A percentile compares a stretch with the other conserved stretches of the same genome.
These are phyloP conservation scores for Teunomyces cretensis DNA, from an alignment of 805 yeast species.

Conservation along the genomic window DNA sequence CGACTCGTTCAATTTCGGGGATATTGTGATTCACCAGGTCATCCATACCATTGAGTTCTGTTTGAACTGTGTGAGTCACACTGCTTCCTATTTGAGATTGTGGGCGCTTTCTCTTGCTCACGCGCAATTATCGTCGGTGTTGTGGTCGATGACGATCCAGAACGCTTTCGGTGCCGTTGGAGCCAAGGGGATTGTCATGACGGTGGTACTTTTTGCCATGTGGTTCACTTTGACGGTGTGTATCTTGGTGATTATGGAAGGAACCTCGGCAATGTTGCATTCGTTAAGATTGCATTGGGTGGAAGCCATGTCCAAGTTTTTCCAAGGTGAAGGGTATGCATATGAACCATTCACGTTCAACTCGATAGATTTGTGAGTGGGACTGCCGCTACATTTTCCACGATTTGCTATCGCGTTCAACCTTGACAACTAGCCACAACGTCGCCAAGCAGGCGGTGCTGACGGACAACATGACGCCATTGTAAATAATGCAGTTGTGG, in stretches of 20 bases:
- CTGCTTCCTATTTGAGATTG: slow-evolving; percentile 92
- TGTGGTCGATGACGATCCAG: slow-evolving; percentile 93
- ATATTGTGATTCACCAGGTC: slow-evolving; percentile 93
- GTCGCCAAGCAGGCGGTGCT: slow-evolving; percentile 14
- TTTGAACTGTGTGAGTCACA: slow-evolving; percentile 95
- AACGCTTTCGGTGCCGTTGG: slow-evolving; percentile 73
- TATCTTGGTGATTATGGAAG: slow-evolving; percentile 95
- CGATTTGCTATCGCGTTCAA: slow-evolving; percentile 5
- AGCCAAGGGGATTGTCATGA: slow-evolving; percentile 63
- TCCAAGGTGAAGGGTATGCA: slow-evolving; percentile 93
- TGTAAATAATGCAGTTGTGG: slow-evolving; percentile 25
- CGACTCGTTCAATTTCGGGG: slow-evolving; percentile 78
- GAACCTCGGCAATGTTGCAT: slow-evolving; percentile 98
- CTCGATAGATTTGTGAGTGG: slow-evolving; percentile 7
- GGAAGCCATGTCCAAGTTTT: slow-evolving; percentile 97
- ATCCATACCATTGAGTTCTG: slow-evolving; percentile 98
- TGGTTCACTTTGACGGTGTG: slow-evolving; percentile 93
- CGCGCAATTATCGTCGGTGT: slow-evolving; percentile 90
- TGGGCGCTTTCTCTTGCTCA: slow-evolving; percentile 98
- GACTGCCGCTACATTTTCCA: slow-evolving; percentile 11
- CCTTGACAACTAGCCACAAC: slow-evolving; percentile 11
- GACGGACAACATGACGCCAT: slow-evolving; percentile 21
- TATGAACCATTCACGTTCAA: slow-evolving; percentile 83
- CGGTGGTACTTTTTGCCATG: slow-evolving; percentile 83
- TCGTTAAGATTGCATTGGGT: slow-evolving; percentile 99